A percentile compares a stretch with the other conserved stretches of the same genome.
Evolutionary conservation across 305 asterid species (phyloP).

Genomic region (Fraxinus nigra): DNA sequence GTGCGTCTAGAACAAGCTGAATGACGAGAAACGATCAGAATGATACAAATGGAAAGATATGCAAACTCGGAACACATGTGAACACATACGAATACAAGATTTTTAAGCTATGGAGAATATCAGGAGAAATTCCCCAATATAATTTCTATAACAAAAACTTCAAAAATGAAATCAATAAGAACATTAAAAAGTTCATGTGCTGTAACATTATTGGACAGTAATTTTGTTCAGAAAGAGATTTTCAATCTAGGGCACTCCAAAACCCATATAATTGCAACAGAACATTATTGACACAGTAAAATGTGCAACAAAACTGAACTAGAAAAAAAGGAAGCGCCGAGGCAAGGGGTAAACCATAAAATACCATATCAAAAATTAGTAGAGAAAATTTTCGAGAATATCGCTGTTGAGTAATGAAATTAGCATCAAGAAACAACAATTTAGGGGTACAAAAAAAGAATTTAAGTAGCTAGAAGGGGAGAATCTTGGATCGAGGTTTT

Average conservation of each 20-base stretch:
- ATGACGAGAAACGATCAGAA: not conserved
- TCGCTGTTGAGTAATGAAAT: not conserved
- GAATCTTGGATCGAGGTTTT: not conserved
- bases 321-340: not conserved
- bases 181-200: not conserved
- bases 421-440: not conserved
- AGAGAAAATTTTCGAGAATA: not conserved
- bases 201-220: not conserved
- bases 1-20: slow-evolving; percentile 11
- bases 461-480: not conserved
- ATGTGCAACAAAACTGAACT: not conserved
- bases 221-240: not conserved
- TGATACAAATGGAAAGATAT: not conserved
- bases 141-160: not conserved
- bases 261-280: not conserved
- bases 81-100: not conserved
- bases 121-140: not conserved
- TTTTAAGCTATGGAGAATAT: not conserved
- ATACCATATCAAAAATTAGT: not conserved
- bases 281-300: not conserved
- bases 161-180: not conserved
- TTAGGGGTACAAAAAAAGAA: not conserved
- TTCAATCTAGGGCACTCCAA: not conserved
- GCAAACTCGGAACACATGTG: not conserved
- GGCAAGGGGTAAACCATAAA: not conserved